Evolutionary conservation across 2,329 filamentous ascomycete species (phyloP), one percentile per base, ranked within the genome.

Genomic region (Penicillium sp.): DNA sequence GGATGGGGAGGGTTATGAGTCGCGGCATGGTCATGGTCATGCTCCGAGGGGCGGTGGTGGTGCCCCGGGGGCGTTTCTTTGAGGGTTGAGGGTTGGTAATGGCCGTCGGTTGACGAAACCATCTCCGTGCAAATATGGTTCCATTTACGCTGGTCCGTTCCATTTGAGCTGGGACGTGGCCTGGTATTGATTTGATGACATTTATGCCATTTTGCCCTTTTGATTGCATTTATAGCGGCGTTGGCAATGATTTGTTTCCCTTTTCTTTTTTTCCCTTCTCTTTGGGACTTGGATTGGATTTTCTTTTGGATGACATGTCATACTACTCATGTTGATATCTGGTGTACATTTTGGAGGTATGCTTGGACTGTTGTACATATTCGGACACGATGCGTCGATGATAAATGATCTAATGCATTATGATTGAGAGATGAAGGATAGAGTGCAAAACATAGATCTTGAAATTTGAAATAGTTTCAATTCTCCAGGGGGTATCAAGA

Each of bases 371-470:
- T 4, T 62, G 52, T 60, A 56, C 40, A 58, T 56, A 55, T 62
- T 59, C 52, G 57, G 50, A 59, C 55, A 54, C 55, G n/a, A 19
- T n/a, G n/a, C 31, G 46, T 35, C n/a, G 35, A 61, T 63, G 62
- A 66, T 65, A 55, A 27, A 66, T 55, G 61, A 60, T 57, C 44
- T 64, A 60, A 65, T 63, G 63, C 44, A 55, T 60, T 36, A 62
- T 54, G 62, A 65, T 49, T 47, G 33, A 58, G 36, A 43, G 19
- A 56, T 59, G 61, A 60, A 58, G 6, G n/a, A 3, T 18, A 5
- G 11, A 5, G 10, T 44, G 5, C 13, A 27, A 16, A 31, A n/a
- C 16, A 9, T 31, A n/a, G 19, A n/a, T n/a, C 14, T 11, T 14
- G 14, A 31, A 7, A 31, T n/a, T 44, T 31, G 31, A 31, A 31